Evolutionary conservation across 441 rosid species (phyloP).

Genomic region (Geranium incanum): DNA sequence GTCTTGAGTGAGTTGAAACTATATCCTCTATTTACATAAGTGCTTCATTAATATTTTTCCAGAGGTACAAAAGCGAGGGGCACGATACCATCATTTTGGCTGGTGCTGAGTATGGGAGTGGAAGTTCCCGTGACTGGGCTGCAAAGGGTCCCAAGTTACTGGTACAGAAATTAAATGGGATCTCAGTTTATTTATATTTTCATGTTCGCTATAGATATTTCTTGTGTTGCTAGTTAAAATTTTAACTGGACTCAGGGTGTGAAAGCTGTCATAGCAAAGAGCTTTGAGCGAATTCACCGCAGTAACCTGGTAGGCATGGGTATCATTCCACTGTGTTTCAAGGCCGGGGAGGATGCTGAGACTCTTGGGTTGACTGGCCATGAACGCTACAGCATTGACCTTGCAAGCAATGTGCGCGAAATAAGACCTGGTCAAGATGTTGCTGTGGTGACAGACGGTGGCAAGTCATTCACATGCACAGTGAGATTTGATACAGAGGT

Average conservation of each 20-base stretch:
- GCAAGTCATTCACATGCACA: constrained; percentile 67
- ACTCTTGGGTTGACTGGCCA: constrained; percentile 74
- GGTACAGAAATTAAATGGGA: constrained; percentile 30
- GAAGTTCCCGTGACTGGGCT: constrained; percentile 97
- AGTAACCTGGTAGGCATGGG: constrained; percentile 93
- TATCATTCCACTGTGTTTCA: constrained; percentile 69
- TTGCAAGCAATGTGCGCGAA: constrained; percentile 52
- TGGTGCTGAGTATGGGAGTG: constrained; percentile 89
- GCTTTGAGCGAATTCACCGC: constrained; percentile 84
- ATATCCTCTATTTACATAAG: neutral
- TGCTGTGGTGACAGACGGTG: constrained; percentile 50
- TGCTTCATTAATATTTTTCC: neutral
- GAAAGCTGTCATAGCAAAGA: constrained; percentile 82
- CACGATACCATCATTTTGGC: constrained; percentile 65
- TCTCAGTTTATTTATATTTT: constrained; percentile 4
- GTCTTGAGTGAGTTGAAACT: neutral
- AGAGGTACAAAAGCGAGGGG: constrained; percentile 55
- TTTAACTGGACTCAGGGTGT: constrained; percentile 47
- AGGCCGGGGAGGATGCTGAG: constrained; percentile 76
- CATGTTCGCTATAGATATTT: neutral
- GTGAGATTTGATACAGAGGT: constrained; percentile 85
- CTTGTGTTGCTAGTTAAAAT: neutral
- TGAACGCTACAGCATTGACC: constrained; percentile 60
- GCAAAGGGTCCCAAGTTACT: constrained; percentile 92
- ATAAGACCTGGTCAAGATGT: constrained; percentile 88